Base-by-base conservation (phyloP, 1,284 basidiomycete species). In the Abortiporus biennis region DNA sequence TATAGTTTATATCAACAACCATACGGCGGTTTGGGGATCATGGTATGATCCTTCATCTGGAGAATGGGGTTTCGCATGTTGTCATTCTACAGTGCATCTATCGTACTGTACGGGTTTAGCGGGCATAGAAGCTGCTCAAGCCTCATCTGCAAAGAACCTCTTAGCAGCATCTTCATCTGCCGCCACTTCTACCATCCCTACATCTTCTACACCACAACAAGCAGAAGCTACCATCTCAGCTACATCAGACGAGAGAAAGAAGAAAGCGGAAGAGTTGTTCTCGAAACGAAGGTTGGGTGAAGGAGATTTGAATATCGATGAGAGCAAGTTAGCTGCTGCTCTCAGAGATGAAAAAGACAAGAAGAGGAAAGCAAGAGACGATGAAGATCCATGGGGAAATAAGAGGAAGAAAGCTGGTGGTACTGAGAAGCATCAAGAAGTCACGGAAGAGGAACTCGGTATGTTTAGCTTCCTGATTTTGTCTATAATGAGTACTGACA, bases 21-120 rank as follows among this genome's bases (percentile, higher is more conserved):
- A 99, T 58, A 91, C 84, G 0, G 67, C 80, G 2, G 82, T 98
- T 6, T 99, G 94, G 94, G 96, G 96, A 21, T 98, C 95, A 24
- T 99, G 84, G 83, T 98, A 90, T 64, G 83, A 91, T 55, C 52
- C 71, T 9, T 69, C 76, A 5, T 69, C 74, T 1, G 79, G 82
- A 8, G 62, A 71, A 45, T 99, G 96, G 96, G 96, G 96, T 36
- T 99, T 87, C 63, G 83, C 78, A 22, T 99, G 96, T 65, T 99
- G 96, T 59, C 93, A 96, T 60, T 93, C 91, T 8, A 73, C 58
- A 44, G 67, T 94, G 36, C 86, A 92, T 55, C 72, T 89, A 36
- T 94, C 92, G 6, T 99, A 99, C 61, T 99, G 95, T 61, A 86
- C 94, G 22, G 94, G 94, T 1, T 61, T 80, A 58, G 92, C 86